Conservation (phyloP, 768 basidiomycete species). For the Exidia glandulosa region DNA sequence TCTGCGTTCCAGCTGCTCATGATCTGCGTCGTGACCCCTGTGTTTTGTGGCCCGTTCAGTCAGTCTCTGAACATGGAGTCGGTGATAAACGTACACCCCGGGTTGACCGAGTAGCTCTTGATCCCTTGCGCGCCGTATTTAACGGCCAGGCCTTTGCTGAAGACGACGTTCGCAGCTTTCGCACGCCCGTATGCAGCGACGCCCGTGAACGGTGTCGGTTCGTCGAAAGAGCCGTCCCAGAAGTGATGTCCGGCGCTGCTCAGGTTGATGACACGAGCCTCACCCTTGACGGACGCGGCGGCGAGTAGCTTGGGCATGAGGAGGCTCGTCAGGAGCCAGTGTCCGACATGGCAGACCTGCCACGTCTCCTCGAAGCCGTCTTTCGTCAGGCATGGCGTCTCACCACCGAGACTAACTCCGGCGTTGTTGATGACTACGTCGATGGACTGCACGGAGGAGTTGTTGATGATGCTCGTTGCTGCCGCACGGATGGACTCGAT, state of each 20-base stretch:
- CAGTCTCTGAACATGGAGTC: neutral
- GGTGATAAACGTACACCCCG: neutral
- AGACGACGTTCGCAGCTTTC: neutral
- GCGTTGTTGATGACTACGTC: constrained; percentile 1
- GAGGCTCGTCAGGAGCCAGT: neutral
- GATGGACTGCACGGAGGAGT: neutral
- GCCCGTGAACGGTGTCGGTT: neutral
- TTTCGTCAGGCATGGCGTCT: neutral
- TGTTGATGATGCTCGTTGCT: neutral
- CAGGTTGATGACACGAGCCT: neutral
- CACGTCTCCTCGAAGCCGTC: neutral
- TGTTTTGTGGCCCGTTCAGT: too few relatives aligned
- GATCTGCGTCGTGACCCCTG: neutral
- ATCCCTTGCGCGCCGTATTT: neutral
- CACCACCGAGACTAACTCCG: neutral
- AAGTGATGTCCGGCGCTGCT: neutral
- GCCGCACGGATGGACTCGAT: neutral
- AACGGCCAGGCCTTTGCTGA: neutral
- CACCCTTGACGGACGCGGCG: neutral
- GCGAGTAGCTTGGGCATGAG: neutral
- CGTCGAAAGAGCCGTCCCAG: neutral
- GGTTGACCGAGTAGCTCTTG: neutral
- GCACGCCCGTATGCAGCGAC: neutral
- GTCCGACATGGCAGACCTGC: neutral
- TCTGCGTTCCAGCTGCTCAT: neutral